Conservation (phyloP, 768 basidiomycete species). For the Hirschioporus abietinus region DNA sequence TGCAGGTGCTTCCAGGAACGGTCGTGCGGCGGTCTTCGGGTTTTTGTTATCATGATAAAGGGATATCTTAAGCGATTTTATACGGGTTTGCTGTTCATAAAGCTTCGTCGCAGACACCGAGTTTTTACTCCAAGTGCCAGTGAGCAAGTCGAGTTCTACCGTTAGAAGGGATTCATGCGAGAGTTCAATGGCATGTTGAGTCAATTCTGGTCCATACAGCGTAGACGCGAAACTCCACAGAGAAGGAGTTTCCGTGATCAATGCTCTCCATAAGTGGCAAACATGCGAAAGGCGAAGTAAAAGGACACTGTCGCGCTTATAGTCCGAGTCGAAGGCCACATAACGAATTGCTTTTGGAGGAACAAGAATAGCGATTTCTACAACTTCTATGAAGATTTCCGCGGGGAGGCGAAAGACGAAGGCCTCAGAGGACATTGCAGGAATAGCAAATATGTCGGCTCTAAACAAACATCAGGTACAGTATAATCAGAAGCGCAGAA, state of each 20-base stretch:
- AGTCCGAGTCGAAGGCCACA: neutral
- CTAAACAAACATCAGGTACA: too few species aligned
- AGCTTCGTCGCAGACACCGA: neutral
- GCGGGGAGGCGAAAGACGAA: neutral
- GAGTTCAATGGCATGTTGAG: neutral
- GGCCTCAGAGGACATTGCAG: neutral
- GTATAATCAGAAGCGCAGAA: too few species aligned
- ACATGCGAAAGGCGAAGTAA: neutral
- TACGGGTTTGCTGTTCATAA: neutral
- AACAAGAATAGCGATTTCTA: neutral
- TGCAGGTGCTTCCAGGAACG: too few species aligned
- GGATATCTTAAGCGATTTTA: neutral
- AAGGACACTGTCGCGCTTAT: neutral
- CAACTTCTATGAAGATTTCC: neutral
- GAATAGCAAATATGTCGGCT: neutral
- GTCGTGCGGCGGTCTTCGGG: too few species aligned
- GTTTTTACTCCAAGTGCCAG: too few species aligned
- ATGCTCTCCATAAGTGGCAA: neutral
- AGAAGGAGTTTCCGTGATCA: neutral
- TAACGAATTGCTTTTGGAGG: neutral
- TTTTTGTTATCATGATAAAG: too few species aligned
- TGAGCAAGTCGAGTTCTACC: too few species aligned
- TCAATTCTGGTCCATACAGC: neutral
- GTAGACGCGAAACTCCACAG: neutral
- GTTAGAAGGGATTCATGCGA: too few species aligned